These are phyloP conservation scores for Chiua sp. DNA, from an alignment of 1,284 basidiomycete species.

Conservation along the genomic window DNA sequence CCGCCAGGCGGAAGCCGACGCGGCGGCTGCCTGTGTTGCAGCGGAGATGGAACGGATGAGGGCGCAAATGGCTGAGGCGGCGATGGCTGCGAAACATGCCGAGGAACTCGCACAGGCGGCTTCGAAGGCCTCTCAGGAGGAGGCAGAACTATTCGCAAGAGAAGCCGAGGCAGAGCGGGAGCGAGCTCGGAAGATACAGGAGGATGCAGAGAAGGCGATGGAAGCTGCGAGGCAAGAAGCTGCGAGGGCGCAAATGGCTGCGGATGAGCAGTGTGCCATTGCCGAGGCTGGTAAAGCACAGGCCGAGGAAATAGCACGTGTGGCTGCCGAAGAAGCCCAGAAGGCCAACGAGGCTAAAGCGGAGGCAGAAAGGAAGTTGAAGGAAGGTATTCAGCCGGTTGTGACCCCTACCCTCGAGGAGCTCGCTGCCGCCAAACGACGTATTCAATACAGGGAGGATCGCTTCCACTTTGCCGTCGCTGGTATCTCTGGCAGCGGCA, in stretches of 20 bases:
- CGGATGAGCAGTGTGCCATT: constrained; percentile 17
- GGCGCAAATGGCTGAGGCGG: constrained; percentile 9
- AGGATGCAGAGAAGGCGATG: constrained; percentile 21
- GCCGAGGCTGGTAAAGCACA: constrained; percentile 13
- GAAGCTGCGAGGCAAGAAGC: constrained; percentile 9
- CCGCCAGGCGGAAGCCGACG: constrained; percentile 21
- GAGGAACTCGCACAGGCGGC: constrained; percentile 4
- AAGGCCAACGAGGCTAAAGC: constrained; percentile 13
- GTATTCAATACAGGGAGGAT: constrained; percentile 19
- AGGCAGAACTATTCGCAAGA: constrained; percentile 12
- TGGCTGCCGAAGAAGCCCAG: constrained; percentile 16
- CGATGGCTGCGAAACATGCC: neutral
- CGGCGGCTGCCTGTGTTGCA: constrained; percentile 4
- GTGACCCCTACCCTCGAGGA: constrained; percentile 16
- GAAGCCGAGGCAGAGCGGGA: constrained; percentile 19
- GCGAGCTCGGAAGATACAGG: constrained; percentile 13
- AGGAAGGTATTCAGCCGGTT: constrained; percentile 23
- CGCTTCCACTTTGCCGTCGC: constrained; percentile 22
- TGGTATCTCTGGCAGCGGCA: neutral
- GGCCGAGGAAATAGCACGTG: constrained; percentile 16
- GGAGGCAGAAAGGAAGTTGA: constrained; percentile 19
- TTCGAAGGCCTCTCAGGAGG: constrained; percentile 14
- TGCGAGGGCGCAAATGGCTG: constrained; percentile 10
- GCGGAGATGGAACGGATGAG: constrained; percentile 14
- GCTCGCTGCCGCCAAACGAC: constrained; percentile 11